Percentiles rank a stretch among this genome's conserved stretches.
phyloP scores from a whole-genome alignment of 2,329 filamentous ascomycete genomes.

The Botrytis fabae region DNA sequence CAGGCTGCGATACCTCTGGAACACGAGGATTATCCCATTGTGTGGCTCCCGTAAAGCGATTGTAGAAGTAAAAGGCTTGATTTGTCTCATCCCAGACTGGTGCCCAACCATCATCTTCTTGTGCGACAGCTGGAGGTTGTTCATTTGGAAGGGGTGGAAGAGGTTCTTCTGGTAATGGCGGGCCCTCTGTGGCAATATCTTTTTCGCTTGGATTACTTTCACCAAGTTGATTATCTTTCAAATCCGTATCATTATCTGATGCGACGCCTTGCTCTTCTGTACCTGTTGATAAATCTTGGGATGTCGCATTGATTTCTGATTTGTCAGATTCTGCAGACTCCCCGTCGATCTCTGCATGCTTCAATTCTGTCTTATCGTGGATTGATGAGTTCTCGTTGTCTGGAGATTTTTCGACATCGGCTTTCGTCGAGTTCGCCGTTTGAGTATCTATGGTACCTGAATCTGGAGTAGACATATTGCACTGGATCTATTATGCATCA shows the following conservation, averaged over 20 bases:
- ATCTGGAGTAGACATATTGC: conserved; percentile 24
- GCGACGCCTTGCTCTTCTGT: conserved; percentile 22
- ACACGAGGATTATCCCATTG: conserved; percentile 89
- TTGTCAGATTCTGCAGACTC: background rate
- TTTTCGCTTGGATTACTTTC: conserved; percentile 18
- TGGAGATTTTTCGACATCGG: background rate
- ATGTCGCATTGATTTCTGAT: background rate
- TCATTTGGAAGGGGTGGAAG: conserved; percentile 41
- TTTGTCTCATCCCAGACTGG: conserved; percentile 70
- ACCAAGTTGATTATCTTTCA: conserved; percentile 28
- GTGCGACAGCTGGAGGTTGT: conserved; percentile 47
- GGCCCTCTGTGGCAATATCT: conserved; percentile 24
- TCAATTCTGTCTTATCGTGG: conserved; percentile 16
- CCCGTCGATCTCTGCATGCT: background rate
- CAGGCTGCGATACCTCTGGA: conserved; percentile 44
- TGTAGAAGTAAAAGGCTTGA: conserved; percentile 80
- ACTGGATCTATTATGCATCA: conserved; percentile 24
- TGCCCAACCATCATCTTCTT: conserved; percentile 77
- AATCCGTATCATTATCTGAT: conserved; percentile 24
- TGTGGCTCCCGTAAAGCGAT: conserved; percentile 70
- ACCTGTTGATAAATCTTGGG: background rate
- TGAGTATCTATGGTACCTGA: conserved; percentile 20
- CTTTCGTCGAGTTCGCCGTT: background rate
- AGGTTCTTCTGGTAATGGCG: conserved; percentile 41
- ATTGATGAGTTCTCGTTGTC: background rate